phyloP scores from a whole-genome alignment of 2,329 filamentous ascomycete species.

The Botryotinia convoluta region DNA sequence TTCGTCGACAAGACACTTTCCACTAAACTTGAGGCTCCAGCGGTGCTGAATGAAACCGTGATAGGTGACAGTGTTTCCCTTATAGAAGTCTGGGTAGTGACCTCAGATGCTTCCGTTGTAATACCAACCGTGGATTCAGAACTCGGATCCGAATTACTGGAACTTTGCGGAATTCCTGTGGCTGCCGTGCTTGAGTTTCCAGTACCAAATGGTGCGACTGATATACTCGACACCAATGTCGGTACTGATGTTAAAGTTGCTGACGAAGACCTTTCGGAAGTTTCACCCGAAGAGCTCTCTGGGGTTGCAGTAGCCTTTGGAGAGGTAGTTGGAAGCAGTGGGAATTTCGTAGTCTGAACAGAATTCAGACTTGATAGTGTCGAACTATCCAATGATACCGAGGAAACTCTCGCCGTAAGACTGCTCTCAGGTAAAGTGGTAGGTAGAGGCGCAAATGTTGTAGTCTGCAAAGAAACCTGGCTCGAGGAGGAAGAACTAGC shows the following conservation, averaged over 20 bases:
- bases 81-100: background rate
- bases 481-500: background rate
- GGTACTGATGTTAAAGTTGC: no score
- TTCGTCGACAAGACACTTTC: background rate
- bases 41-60: background rate
- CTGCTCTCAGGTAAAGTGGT: background rate
- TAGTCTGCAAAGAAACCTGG: background rate
- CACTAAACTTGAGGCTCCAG: background rate
- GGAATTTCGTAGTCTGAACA: background rate
- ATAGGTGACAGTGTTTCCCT: background rate
- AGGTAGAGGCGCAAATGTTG: background rate
- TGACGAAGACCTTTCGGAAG: background rate
- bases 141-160: background rate
- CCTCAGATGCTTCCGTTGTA: background rate
- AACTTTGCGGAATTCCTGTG: background rate
- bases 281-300: background rate
- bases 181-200: background rate
- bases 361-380: background rate
- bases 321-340: background rate
- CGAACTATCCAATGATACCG: background rate
- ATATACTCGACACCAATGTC: background rate
- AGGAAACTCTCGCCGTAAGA: background rate
- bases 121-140: background rate
- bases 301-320: background rate
- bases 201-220: background rate